phyloP scores from a whole-genome alignment of 2,329 filamentous ascomycete species.

The Sodiomyces alkalinus region DNA sequence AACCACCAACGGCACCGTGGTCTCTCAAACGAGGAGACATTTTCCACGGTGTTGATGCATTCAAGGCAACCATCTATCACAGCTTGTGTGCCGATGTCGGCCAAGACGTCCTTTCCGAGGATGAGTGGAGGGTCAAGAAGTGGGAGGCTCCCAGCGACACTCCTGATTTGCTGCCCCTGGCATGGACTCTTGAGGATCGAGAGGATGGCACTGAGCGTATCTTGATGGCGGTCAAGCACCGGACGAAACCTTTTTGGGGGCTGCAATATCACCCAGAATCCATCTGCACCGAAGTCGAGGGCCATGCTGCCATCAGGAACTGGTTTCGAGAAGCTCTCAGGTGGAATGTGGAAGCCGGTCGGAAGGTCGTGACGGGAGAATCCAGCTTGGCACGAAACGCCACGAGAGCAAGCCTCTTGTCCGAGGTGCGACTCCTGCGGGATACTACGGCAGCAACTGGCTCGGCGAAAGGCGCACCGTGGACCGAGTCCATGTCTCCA shows the following conservation, averaged over 20 bases:
- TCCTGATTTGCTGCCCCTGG: constrained; percentile 38
- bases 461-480: constrained; percentile 2
- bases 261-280: constrained; percentile 89
- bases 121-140: constrained; percentile 20
- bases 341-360: constrained; percentile 35
- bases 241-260: constrained; percentile 60
- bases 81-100: constrained; percentile 41
- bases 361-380: constrained; percentile 8
- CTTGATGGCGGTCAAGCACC: constrained; percentile 65
- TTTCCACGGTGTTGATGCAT: constrained; percentile 43
- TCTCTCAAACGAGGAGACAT: constrained; percentile 35
- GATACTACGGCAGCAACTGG: neutral
- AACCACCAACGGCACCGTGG: constrained; percentile 7
- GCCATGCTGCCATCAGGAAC: constrained; percentile 49
- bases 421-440: constrained; percentile 5
- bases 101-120: constrained; percentile 22
- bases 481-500: constrained; percentile 3
- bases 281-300: constrained; percentile 59
- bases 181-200: constrained; percentile 40
- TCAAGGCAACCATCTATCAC: constrained; percentile 68
- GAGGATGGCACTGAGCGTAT: constrained; percentile 31
- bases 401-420: constrained; percentile 18
- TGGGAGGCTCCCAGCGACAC: constrained; percentile 22
- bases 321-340: constrained; percentile 55
- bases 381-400: constrained; percentile 15